phyloP scores from a whole-genome alignment of 106 monocot species.

The Platanthera guangdongensis region DNA sequence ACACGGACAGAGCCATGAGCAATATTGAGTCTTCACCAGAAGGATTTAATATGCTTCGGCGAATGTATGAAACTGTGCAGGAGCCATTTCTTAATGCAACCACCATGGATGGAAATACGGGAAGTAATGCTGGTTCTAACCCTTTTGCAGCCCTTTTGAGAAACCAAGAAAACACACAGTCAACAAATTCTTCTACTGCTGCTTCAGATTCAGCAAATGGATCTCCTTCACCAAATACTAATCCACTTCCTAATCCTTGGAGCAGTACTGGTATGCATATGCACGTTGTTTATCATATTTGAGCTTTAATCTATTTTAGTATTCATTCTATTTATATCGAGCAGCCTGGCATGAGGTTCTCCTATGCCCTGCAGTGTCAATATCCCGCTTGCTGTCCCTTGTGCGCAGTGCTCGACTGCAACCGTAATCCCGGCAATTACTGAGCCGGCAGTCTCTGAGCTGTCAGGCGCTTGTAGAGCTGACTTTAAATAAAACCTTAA shows the following conservation, averaged over 20 bases:
- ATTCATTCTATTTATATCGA: too few species aligned
- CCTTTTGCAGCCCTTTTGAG: conserved; percentile 76
- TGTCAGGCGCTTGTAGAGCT: too few species aligned
- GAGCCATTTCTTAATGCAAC: conserved; percentile 95
- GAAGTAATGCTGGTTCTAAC: conserved; percentile 41
- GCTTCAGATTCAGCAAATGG: conserved; percentile 32
- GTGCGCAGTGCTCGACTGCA: too few species aligned
- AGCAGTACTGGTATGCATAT: conserved; percentile 31
- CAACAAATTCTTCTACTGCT: conserved; percentile 32
- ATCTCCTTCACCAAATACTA: conserved; percentile 78
- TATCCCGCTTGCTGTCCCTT: too few species aligned
- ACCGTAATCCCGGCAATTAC: too few species aligned
- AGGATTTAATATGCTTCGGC: conserved; percentile 95
- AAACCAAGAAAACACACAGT: conserved; percentile 30
- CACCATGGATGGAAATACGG: conserved; percentile 58
- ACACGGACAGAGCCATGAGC: conserved; percentile 98
- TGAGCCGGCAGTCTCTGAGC: too few species aligned
- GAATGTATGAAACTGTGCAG: conserved; percentile 96
- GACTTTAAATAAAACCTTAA: too few species aligned
- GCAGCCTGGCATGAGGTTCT: too few species aligned
- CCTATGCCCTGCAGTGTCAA: too few species aligned
- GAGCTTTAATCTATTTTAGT: not conserved
- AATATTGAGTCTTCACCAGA: conserved; percentile 96
- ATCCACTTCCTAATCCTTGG: conserved; percentile 97
- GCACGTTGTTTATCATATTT: not conserved